Conservation (phyloP, 805 yeast species). For the Ogataea minuta region DNA sequence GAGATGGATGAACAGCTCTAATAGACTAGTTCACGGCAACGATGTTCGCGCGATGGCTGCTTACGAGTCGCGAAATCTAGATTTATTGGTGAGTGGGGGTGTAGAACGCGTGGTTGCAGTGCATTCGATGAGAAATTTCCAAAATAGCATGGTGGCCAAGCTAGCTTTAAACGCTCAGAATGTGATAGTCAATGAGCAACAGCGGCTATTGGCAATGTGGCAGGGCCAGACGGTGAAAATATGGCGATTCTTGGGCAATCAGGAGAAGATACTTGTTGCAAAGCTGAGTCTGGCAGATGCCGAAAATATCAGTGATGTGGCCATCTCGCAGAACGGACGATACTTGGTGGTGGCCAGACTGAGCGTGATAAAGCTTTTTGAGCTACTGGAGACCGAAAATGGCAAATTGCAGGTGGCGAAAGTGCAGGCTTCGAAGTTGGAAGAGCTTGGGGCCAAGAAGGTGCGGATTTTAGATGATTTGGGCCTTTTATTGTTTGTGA, state of each 20-base stretch:
- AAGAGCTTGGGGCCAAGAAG: slow-evolving; percentile 52
- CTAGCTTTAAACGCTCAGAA: slow-evolving; percentile 47
- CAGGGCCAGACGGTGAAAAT: slow-evolving; percentile 77
- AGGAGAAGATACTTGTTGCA: slow-evolving; percentile 56
- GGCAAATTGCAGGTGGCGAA: slow-evolving; percentile 47
- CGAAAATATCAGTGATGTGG: slow-evolving; percentile 71
- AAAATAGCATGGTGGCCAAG: slow-evolving; percentile 68
- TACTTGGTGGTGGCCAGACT: slow-evolving; percentile 71
- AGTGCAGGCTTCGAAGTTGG: slow-evolving; percentile 43
- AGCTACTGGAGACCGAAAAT: slow-evolving; percentile 42
- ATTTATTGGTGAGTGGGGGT: slow-evolving; percentile 78
- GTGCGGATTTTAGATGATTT: slow-evolving; percentile 46
- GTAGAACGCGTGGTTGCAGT: slow-evolving; percentile 70
- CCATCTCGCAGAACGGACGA: slow-evolving; percentile 62
- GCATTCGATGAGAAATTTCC: slow-evolving; percentile 64
- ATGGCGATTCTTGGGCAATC: slow-evolving; percentile 54
- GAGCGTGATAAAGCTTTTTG: slow-evolving; percentile 65
- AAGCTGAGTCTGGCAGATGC: slow-evolving; percentile 69
- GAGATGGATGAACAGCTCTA: slow-evolving; percentile 76
- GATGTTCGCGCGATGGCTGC: slow-evolving; percentile 78
- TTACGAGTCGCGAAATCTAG: slow-evolving; percentile 65
- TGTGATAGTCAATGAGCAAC: slow-evolving; percentile 40
- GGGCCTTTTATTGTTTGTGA: slow-evolving; percentile 45
- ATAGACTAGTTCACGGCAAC: slow-evolving; percentile 78
- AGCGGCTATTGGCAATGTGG: slow-evolving; percentile 69